Percentiles rank a stretch among this genome's conserved stretches.
These are phyloP conservation scores for Trifolium subterraneum DNA, from an alignment of 306 rosid genomes.

Conservation along the genomic window DNA sequence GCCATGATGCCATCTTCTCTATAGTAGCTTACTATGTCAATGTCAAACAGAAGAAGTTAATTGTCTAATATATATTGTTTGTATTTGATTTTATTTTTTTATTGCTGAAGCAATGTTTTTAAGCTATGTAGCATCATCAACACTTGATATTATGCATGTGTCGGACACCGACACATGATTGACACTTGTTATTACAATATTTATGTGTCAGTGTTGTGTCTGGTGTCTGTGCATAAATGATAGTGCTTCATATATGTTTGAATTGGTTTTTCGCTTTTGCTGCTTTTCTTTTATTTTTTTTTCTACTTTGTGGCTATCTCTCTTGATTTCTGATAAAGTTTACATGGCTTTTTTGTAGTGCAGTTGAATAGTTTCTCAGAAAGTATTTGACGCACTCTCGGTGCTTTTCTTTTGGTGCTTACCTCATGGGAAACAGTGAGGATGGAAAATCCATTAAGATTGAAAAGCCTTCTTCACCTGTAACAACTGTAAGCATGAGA, in stretches of 20 bases:
- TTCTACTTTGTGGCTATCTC: background rate
- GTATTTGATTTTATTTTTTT: slow-evolving; percentile 31
- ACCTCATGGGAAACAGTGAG: slow-evolving; percentile 78
- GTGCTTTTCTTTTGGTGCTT: slow-evolving; percentile 41
- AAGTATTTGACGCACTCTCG: slow-evolving; percentile 10
- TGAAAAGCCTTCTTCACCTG: slow-evolving; percentile 75
- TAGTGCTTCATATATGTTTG: background rate
- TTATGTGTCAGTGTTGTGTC: background rate
- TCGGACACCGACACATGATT: background rate
- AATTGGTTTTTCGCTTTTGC: slow-evolving; percentile 6
- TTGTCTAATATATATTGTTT: slow-evolving; percentile 26
- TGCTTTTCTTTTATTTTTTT: background rate
- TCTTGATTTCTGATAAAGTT: slow-evolving; percentile 16
- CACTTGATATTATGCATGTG: background rate
- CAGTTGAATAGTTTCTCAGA: slow-evolving; percentile 42
- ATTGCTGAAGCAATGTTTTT: background rate
- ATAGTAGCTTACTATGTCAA: slow-evolving; percentile 3
- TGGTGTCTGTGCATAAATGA: background rate
- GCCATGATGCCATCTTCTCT: slow-evolving; percentile 15
- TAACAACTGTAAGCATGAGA: slow-evolving; percentile 61
- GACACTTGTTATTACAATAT: background rate
- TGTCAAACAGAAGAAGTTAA: slow-evolving; percentile 27
- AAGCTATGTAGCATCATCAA: background rate
- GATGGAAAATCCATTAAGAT: slow-evolving; percentile 66
- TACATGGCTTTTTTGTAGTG: slow-evolving; percentile 33